phyloP scores from a whole-genome alignment of 192 early-diverging fungal species.

The Gamsiella multidivaricata region DNA sequence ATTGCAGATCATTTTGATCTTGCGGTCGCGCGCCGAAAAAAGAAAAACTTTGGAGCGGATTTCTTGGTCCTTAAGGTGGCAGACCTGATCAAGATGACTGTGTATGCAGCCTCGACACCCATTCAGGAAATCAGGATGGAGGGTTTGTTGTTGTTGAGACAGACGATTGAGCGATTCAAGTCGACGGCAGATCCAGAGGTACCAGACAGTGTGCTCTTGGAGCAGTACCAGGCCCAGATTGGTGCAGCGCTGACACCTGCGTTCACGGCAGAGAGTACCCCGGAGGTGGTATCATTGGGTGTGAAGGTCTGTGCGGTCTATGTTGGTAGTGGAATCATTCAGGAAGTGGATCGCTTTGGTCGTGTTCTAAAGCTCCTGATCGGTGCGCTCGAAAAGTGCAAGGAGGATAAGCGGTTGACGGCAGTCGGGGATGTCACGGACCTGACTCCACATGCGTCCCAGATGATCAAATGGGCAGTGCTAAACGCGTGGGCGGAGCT shows the following conservation, averaged over 20 bases:
- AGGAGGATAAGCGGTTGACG: constrained; percentile 62
- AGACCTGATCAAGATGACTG: constrained; percentile 91
- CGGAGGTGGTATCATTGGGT: constrained; percentile 80
- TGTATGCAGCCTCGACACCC: constrained; percentile 84
- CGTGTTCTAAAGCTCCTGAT: constrained; percentile 79
- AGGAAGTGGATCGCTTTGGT: constrained; percentile 77
- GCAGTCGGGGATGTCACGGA: constrained; percentile 66
- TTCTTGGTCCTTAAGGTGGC: constrained; percentile 80
- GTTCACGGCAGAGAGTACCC: constrained; percentile 78
- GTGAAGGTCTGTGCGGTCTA: constrained; percentile 85
- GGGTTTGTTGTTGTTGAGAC: constrained; percentile 83
- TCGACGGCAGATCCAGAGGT: constrained; percentile 89
- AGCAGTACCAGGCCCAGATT: constrained; percentile 96
- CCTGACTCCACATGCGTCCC: constrained; percentile 78
- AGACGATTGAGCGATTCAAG: constrained; percentile 71
- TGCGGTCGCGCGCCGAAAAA: constrained; percentile 63
- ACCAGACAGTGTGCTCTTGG: constrained; percentile 82
- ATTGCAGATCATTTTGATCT: constrained; percentile 80
- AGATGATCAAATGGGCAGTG: constrained; percentile 81
- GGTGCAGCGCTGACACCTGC: constrained; percentile 90
- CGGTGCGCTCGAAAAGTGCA: constrained; percentile 75
- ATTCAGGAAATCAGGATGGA: constrained; percentile 79
- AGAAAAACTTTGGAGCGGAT: constrained; percentile 68
- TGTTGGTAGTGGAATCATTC: constrained; percentile 88
- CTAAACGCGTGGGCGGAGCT: constrained; percentile 86